Base-by-base conservation (phyloP, 1,139 yeast genomes). In the Saccharomyces uvarum region DNA sequence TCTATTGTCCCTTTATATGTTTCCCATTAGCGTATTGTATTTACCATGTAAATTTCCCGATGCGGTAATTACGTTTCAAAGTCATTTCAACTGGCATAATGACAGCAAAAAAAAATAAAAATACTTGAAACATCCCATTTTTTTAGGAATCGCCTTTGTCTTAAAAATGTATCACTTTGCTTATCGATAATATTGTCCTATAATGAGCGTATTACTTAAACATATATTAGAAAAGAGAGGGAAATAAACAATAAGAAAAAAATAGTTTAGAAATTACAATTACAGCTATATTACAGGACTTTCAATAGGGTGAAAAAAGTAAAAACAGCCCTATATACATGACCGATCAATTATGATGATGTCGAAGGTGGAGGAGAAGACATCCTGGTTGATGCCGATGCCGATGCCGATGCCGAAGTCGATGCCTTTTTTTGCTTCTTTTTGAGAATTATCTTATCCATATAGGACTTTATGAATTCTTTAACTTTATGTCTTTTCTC, bases 401-500 rank as follows among this genome's bases (percentile, higher is more conserved):
- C 47, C 19, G 51, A n/a, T n/a, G n/a, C n/a, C n/a, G n/a, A 16
- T 21, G 53, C 29, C 6, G 47, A 33, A 21, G 44, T 48, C 26
- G 47, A 41, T 49, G 64, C 56, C 41, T 71, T 72, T 66, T 65
- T 73, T 56, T 61, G 68, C 64, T 72, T 77, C 59, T 75, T 77
- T 64, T 84, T 86, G 11, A 69, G 71, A 58, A 87, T 63, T 56
- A 84, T 84, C 71, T 87, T 90, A 9, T 78, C 84, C 96, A 91
- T 88, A 66, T 86, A 91, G 2, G 70, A 72, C 49, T 76, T 76
- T 13, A 82, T 77, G 65, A 86, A 90, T 32, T 70, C 77, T 67
- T 86, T 85, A 38, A 90, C 76, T 66, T 90, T 90, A 61, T 78
- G 77, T 61, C 81, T 74, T 70, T 88, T 88, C 38, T 82, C 86